Conservation (phyloP, 2,329 filamentous ascomycete genomes). For the Fonsecaea erecta region DNA sequence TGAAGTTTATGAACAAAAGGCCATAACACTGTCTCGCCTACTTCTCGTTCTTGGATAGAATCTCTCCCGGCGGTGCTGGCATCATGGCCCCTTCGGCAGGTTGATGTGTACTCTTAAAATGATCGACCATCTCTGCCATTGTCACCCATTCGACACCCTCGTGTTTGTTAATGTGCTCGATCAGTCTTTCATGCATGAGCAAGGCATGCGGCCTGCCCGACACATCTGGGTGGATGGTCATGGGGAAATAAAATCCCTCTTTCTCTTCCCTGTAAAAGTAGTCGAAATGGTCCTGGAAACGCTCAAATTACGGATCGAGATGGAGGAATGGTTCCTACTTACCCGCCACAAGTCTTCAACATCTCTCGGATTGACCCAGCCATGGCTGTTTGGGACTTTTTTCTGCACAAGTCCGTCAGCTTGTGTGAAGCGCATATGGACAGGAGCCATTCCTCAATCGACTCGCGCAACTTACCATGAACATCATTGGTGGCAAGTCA, state of each 20-base stretch:
- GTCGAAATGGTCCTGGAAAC: conserved; percentile 57
- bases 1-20: conserved; percentile 37
- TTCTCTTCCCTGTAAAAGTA: conserved; percentile 79
- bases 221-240: conserved; percentile 77
- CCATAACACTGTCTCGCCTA: conserved; percentile 2
- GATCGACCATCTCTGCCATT: conserved; percentile 72
- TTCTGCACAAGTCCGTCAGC: conserved; percentile 35
- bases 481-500: conserved; percentile 53
- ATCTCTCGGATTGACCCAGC: conserved; percentile 62
- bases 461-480: conserved; percentile 39
- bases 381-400: conserved; percentile 56
- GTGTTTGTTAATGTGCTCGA: conserved; percentile 69
- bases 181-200: conserved; percentile 73
- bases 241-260: conserved; percentile 61
- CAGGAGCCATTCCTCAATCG: neutral
- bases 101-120: conserved; percentile 70
- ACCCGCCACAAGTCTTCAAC: conserved; percentile 59
- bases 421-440: neutral
- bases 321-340: neutral
- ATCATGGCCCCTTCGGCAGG: conserved; percentile 64
- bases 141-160: conserved; percentile 55
- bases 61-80: conserved; percentile 52
- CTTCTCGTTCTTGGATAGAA: conserved; percentile 7
- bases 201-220: conserved; percentile 73
- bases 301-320: neutral